Conservation (phyloP, 2,329 filamentous ascomycete genomes). For the Pseudogymnoascus sp. region DNA sequence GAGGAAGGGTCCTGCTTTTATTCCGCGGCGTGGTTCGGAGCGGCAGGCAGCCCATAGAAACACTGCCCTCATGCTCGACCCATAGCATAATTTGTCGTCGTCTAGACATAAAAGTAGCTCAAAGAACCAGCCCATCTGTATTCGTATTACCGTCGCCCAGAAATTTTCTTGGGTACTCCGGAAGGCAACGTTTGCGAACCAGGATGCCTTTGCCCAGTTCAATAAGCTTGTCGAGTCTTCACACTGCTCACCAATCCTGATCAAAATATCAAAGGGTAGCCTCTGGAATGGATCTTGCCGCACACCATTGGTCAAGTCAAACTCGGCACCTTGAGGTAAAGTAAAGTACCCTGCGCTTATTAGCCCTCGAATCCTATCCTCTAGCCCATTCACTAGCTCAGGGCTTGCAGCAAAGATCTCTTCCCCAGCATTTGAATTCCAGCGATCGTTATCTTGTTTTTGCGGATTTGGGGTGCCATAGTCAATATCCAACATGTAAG, state of each 20-base stretch:
- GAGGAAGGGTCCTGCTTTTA: constrained; percentile 21
- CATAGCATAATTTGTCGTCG: background rate
- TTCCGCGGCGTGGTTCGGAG: constrained; percentile 17
- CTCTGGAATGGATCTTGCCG: no score
- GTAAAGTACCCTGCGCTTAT: background rate
- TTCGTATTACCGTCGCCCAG: background rate
- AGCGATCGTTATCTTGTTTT: background rate
- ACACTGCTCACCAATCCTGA: no score
- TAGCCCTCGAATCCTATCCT: background rate
- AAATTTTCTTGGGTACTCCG: background rate
- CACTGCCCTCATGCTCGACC: background rate
- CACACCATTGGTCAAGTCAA: no score
- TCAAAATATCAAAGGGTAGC: no score
- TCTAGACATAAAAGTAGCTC: background rate
- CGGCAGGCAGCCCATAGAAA: constrained; percentile 20
- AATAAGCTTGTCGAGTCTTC: background rate
- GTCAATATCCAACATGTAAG: background rate
- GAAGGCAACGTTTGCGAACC: background rate
- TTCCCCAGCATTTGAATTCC: background rate
- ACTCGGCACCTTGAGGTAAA: background rate
- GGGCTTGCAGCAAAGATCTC: background rate
- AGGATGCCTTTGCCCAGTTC: background rate
- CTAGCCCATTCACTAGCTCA: background rate
- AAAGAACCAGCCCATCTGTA: background rate
- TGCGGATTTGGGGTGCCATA: background rate